Evolutionary conservation across 2,329 filamentous ascomycete genomes (phyloP), one percentile per base, ranked within the genome.

Genomic region (Arthrobotrys megalospora): DNA sequence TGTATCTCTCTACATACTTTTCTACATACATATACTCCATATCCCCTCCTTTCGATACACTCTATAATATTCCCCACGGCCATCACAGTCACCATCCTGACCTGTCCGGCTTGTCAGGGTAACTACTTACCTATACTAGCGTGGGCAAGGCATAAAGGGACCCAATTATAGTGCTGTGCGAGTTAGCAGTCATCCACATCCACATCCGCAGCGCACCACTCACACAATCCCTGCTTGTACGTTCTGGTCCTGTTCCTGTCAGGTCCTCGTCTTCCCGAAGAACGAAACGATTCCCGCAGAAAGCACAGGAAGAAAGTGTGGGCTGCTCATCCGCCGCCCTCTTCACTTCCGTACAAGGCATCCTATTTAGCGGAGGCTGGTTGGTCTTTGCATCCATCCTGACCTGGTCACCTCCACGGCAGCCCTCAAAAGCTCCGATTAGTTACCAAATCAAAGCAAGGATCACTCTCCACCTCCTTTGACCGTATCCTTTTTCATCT

Each of bases 141-240:
- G 55, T 60, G 50, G 14, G 11, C 55, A 60, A 68, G 53, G 71
- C 71, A 68, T 55, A 47, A 68, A 58, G 65, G 55, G 14, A 70
- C 72, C 72, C 72, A 76, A 77, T 70, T 77, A 77, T 70, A 77
- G 73, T 64, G 47, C 72, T 43, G 52, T 58, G 52, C 52, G 3
- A 41, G 52, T 58, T 21, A 62, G 19, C 66, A 70, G 72, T 77
- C 72, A 77, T 70, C 65, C 72, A 68, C 65, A 66, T 58, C 50
- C 52, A 32, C 70, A 73, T 28, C 41, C 11, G 8, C 28, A 41
- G 8, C 24, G 11, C 38, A 36, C 32, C 16, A 53, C 60, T 38
- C 47, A 45, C 32, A 19, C 12, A 60, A 77, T 53, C 73, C 66
- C 58, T 77, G 67, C 52, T 50, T 32, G 16, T n/a, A n/a, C n/a